Evolutionary conservation across 768 basidiomycete genomes (phyloP).

Genomic region (Punctularia strigosozonata): DNA sequence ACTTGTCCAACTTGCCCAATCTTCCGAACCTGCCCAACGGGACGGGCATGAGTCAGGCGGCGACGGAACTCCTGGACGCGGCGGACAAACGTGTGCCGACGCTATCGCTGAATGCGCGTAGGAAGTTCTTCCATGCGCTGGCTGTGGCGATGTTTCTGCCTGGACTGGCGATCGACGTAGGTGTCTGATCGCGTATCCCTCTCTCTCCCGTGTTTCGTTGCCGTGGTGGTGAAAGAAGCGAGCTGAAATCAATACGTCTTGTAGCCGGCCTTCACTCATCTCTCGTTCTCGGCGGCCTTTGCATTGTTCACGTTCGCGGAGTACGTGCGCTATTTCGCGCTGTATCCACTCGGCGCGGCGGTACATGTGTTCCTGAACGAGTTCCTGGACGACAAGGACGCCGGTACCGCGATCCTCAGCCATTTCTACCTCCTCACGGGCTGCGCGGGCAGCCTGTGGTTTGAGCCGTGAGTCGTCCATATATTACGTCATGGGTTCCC

Average conservation of each 20-base stretch:
- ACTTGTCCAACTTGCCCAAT: conserved; percentile 32
- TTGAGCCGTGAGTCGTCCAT: conserved; percentile 65
- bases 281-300: conserved; percentile 92
- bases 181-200: too few species aligned
- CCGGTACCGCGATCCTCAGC: conserved; percentile 90
- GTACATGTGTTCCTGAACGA: conserved; percentile 97
- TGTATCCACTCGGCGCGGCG: conserved; percentile 89
- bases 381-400: conserved; percentile 90
- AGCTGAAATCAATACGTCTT: conserved; percentile 2
- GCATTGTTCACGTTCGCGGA: conserved; percentile 93
- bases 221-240: conserved; percentile 1
- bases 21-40: conserved; percentile 36
- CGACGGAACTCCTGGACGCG: conserved; percentile 60
- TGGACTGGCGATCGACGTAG: conserved; percentile 83
- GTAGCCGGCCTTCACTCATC: conserved; percentile 92
- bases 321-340: conserved; percentile 96
- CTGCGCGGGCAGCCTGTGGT: conserved; percentile 89
- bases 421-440: conserved; percentile 97
- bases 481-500: background rate
- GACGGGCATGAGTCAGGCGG: conserved; percentile 40
- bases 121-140: conserved; percentile 95
- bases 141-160: conserved; percentile 96
- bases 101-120: conserved; percentile 77
- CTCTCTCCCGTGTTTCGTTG: too few species aligned
- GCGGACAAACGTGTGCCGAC: conserved; percentile 88